Base-by-base conservation (phyloP, 345 rosid species). In the Lepidium sativum region DNA sequence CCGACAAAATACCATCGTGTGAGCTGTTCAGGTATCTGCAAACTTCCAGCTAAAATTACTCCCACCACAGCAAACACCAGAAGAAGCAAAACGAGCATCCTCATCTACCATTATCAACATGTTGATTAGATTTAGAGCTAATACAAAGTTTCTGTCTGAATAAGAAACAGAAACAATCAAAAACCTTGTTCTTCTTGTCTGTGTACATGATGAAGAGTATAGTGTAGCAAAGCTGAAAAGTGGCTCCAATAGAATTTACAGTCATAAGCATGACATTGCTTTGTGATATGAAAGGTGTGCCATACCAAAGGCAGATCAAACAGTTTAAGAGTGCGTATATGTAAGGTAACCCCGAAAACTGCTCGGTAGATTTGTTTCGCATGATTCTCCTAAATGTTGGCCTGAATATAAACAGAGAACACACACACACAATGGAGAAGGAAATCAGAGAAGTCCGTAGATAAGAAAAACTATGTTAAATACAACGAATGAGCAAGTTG, bases 271-370 rank as follows among this genome's bases (percentile, higher is more conserved):
- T 65, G 47, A 57, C 3, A 68, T 86, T 92, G 76, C 81, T 58
- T 48, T 20, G 6, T 9, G 98, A 92, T 57, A 92, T 17, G 25
- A 82, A 47, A 50, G 98, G 96, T 9, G 80, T 75, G 37, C 96
- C 92, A 53, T 92, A 92, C 98, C 96, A 92, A 67, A 80, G 53
- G 66, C 82, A 81, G 68, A 92, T 80, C 83, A 88, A 80, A 77
- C 95, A 92, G 76, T 86, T 92, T 77, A 88, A 68, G 66, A 92
- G 84, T 9, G 92, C 79, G 74, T 88, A 92, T 62, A 88, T 45
- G 60, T 88, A 92, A 14, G 98, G 98, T 77, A 86, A 77, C 65
- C 88, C 96, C 0, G 96, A 92, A 78, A 92, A 92, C 50, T 82
- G 82, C 67, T 88, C 92, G 0, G 87, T 92, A 0, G 98, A 77